Evolutionary conservation across 148 eudicot genomes (phyloP), one percentile per base, ranked within the genome.

Genomic region (Amaranthus hypochondriacus): DNA sequence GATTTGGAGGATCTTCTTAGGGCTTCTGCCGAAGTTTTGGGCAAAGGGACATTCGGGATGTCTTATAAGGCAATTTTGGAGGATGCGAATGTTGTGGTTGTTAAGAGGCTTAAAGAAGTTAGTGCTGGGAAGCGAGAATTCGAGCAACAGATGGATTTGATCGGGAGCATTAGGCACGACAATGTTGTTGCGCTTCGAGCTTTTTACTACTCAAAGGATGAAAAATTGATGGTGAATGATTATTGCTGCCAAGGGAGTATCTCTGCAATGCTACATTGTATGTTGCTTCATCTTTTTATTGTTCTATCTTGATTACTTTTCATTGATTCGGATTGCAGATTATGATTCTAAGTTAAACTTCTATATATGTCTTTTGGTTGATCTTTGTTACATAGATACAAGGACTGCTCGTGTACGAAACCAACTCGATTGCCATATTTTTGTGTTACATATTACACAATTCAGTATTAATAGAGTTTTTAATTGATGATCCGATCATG

Each of bases 1-100:
- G 97, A 95, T 88, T 84, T 95, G 75, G 98, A 95, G 84, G 98
- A 95, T 83, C 80, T 95, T 62, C 73, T 95, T 67, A 90, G 97
- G 83, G 98, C 98, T 55, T 95, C 98, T 59, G 97, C 98, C 67
- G 97, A 95, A 77, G 97, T 92, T 2, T 75, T 95, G 80, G 98
- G 98, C 2, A 95, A 95, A 80, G 98, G 98, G 46, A 86, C 93
- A 0, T 92, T 88, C 77, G 98, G 98, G 18, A 95, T 80, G 79
- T 87, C 97, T 4, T 95, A 90, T 68, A 95, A 90, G 84, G 97
- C 97, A 2, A 84, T 85, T 62, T 70, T 95, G 11, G 98, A 95
- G 86, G 98, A 89, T 68, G 88, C 92, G 0, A 87, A 82, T 62
- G 81, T 84, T 67, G 96, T 95, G 76, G 96, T 87, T 71, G 98